Evolutionary conservation across 2,329 filamentous ascomycete genomes (phyloP).

Genomic region (Nannizziopsis arthrosporioides): DNA sequence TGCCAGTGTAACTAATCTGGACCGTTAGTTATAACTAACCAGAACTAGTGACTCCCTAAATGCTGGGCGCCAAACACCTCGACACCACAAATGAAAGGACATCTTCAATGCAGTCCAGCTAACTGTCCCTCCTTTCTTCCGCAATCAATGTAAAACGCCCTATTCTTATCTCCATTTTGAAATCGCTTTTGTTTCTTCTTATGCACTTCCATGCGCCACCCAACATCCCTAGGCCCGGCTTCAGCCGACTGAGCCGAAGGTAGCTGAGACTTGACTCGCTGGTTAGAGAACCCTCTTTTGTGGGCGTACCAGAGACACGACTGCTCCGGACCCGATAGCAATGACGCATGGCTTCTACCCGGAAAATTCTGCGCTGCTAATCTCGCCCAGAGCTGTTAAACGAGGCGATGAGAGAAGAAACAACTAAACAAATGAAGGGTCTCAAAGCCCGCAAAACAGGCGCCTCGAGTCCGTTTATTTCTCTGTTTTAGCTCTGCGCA

Average conservation of each 20-base stretch:
- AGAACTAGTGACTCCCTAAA: background rate
- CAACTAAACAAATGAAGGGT: no score
- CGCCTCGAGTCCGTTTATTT: no score
- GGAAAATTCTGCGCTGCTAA: background rate
- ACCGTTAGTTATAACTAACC: no score
- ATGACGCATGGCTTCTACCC: slow-evolving; percentile 1
- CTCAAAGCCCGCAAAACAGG: no score
- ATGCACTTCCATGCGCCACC: background rate
- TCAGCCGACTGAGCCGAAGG: slow-evolving; percentile 1
- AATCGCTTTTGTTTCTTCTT: background rate
- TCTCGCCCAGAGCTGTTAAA: no score
- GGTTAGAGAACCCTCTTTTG: background rate
- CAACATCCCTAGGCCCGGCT: slow-evolving; percentile 1
- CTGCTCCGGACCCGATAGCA: background rate
- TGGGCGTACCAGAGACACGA: background rate
- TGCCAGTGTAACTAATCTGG: no score
- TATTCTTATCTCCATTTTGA: no score
- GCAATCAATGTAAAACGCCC: background rate
- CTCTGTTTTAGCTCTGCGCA: no score
- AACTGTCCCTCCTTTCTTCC: background rate
- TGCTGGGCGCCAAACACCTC: background rate
- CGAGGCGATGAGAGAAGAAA: no score
- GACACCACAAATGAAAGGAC: slow-evolving; percentile 4
- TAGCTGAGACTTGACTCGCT: background rate
- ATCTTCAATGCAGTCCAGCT: background rate